Conservation (phyloP, 2,329 filamentous ascomycete species). For the Aspergillus caelatus region DNA sequence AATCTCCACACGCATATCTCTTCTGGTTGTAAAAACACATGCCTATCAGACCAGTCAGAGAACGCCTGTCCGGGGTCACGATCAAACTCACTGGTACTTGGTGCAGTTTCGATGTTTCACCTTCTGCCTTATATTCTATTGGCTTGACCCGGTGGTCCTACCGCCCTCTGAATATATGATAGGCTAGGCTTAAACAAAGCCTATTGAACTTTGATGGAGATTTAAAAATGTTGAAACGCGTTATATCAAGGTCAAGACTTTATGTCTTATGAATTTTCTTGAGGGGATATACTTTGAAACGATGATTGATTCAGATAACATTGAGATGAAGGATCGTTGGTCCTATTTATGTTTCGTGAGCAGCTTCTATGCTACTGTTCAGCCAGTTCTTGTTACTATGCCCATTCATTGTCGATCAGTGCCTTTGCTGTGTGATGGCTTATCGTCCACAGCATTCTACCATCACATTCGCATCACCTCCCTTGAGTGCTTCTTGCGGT, state of each 20-base stretch:
- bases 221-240: constrained; percentile 28
- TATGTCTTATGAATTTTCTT: constrained; percentile 25
- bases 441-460: constrained; percentile 36
- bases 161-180: constrained; percentile 35
- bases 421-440: constrained; percentile 34
- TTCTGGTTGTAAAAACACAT: constrained; percentile 99
- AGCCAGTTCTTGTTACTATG: constrained; percentile 24
- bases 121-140: constrained; percentile 32
- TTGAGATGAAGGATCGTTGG: constrained; percentile 29
- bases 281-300: constrained; percentile 35
- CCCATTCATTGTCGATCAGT: constrained; percentile 36
- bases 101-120: constrained; percentile 38
- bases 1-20: constrained; percentile 82
- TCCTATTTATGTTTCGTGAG: constrained; percentile 46
- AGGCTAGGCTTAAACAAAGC: constrained; percentile 33
- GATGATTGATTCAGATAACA: constrained; percentile 31
- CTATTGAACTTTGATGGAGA: constrained; percentile 23
- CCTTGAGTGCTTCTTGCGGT: constrained; percentile 32
- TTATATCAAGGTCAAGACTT: constrained; percentile 20
- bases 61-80: constrained; percentile 21
- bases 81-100: constrained; percentile 38
- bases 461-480: constrained; percentile 32
- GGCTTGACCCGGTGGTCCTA: constrained; percentile 29
- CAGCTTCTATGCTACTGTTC: constrained; percentile 29
- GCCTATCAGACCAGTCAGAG: constrained; percentile 43